phyloP scores from a whole-genome alignment of 1,284 basidiomycete genomes.

The Pseudozyma pruni region DNA sequence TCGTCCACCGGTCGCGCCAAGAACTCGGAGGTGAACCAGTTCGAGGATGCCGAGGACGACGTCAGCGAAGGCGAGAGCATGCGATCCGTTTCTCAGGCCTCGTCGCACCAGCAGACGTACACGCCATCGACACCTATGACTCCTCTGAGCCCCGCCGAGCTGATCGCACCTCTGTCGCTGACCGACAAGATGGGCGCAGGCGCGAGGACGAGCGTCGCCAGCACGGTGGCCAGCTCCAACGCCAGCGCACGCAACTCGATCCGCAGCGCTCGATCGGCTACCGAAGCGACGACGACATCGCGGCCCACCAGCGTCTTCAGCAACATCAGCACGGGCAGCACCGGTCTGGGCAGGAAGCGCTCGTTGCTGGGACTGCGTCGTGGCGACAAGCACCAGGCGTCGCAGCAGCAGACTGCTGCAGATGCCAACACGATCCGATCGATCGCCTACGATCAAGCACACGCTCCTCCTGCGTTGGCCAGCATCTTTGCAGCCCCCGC shows the following conservation, averaged over 20 bases:
- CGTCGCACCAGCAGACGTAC: constrained; percentile 47
- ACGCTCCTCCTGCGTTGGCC: constrained; percentile 26
- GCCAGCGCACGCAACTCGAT: constrained; percentile 35
- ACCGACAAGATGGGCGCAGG: constrained; percentile 35
- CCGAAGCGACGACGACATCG: constrained; percentile 24
- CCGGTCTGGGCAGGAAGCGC: constrained; percentile 37
- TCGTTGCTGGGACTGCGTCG: constrained; percentile 42
- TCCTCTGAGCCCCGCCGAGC: constrained; percentile 54
- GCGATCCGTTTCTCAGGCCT: constrained; percentile 48
- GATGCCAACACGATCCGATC: constrained; percentile 41
- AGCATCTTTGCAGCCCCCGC: constrained; percentile 30
- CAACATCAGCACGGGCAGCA: constrained; percentile 45
- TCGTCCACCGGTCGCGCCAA: constrained; percentile 11
- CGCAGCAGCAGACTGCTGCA: constrained; percentile 12
- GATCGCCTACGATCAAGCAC: constrained; percentile 45
- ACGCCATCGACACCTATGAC: constrained; percentile 47
- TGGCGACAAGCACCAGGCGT: constrained; percentile 25
- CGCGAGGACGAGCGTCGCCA: constrained; percentile 21
- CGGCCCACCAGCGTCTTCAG: constrained; percentile 53
- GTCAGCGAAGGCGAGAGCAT: constrained; percentile 48
- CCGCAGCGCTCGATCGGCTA: constrained; percentile 30
- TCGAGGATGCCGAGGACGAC: constrained; percentile 73
- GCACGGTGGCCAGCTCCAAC: constrained; percentile 18
- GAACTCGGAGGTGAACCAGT: constrained; percentile 68
- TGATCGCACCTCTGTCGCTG: constrained; percentile 39